Conservation (phyloP, 768 basidiomycete species). For the Suillus paluster region DNA sequence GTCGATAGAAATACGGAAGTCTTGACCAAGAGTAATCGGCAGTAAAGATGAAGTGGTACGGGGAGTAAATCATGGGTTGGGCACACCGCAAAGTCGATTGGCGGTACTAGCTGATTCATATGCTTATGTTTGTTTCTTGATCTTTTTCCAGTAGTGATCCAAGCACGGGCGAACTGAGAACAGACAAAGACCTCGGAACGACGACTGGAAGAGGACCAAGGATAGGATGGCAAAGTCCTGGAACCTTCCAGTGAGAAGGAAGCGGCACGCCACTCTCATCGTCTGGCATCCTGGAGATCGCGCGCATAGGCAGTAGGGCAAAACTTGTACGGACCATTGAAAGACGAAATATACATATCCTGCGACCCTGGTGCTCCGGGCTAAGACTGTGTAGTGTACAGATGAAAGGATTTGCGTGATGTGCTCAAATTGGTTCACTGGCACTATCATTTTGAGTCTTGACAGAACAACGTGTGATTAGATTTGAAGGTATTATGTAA, state of each 20-base stretch:
- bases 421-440: no score
- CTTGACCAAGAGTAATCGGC: not conserved
- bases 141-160: conserved; percentile 1
- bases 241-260: not conserved
- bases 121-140: not conserved
- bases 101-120: not conserved
- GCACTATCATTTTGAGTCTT: no score
- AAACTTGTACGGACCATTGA: no score
- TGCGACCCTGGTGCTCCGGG: no score
- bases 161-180: conserved; percentile 3
- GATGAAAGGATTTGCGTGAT: no score
- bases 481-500: no score
- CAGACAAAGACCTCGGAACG: conserved; percentile 3
- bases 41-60: not conserved
- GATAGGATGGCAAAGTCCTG: not conserved
- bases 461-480: no score
- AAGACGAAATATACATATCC: no score
- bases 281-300: not conserved
- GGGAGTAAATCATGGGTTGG: not conserved
- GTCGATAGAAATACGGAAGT: conserved; percentile 2
- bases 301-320: not conserved
- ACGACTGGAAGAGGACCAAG: not conserved
- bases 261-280: not conserved
- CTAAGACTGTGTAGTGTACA: no score
- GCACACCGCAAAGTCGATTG: not conserved